These are phyloP conservation scores for Boletus barrowsii DNA, from an alignment of 768 basidiomycete species.

Conservation along the genomic window DNA sequence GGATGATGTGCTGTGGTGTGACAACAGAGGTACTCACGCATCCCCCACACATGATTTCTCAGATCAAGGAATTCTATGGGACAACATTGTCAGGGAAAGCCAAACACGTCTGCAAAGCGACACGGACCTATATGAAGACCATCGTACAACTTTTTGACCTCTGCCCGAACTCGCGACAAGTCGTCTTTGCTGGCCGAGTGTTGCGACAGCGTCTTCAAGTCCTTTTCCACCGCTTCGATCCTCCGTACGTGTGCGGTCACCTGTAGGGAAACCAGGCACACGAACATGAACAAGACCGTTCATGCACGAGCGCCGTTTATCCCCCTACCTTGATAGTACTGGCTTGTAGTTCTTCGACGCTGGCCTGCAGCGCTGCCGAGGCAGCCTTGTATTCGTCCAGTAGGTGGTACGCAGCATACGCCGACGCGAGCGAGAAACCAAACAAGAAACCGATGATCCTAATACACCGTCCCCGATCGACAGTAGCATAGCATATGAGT, in stretches of 20 bases:
- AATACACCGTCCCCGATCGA: neutral
- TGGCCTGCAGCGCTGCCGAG: conserved; percentile 81
- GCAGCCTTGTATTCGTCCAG: conserved; percentile 89
- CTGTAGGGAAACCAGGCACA: conserved; percentile 34
- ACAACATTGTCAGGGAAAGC: neutral
- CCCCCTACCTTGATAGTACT: conserved; percentile 72
- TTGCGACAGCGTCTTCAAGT: conserved; percentile 70
- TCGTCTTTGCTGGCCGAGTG: conserved; percentile 77
- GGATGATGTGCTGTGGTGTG: neutral
- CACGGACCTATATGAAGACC: conserved; percentile 72
- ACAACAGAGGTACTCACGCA: conserved; percentile 55
- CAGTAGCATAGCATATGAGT: neutral
- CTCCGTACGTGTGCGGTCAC: conserved; percentile 79
- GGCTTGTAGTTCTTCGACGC: conserved; percentile 80
- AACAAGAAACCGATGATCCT: conserved; percentile 85
- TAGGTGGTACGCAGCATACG: conserved; percentile 81
- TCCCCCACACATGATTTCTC: conserved; percentile 81
- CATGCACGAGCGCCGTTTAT: neutral
- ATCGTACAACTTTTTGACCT: conserved; percentile 86
- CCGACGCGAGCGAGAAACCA: conserved; percentile 87
- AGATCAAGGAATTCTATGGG: conserved; percentile 73
- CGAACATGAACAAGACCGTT: neutral
- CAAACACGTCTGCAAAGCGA: neutral
- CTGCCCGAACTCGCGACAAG: conserved; percentile 66
- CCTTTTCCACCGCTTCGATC: conserved; percentile 88